Conservation (phyloP, 2,329 filamentous ascomycete genomes). For the Colletotrichum gloeosporioides region DNA sequence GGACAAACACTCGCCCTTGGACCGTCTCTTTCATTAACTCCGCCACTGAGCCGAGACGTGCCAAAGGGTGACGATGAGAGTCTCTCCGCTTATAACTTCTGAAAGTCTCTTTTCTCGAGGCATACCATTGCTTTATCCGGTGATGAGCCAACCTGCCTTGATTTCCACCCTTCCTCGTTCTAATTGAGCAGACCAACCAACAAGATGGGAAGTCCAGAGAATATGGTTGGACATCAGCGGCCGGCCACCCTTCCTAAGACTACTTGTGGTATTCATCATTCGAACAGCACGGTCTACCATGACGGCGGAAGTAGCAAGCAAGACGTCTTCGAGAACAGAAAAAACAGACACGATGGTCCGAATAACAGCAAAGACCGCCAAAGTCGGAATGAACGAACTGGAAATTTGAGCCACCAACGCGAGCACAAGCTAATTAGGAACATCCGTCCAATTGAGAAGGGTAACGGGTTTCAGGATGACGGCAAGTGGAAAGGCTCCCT, state of each 20-base stretch:
- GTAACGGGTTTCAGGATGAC: not conserved
- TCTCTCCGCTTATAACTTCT: not conserved
- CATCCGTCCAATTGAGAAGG: not conserved
- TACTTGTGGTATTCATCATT: not conserved
- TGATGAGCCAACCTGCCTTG: not conserved
- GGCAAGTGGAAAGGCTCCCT: not conserved
- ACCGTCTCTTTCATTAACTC: not conserved
- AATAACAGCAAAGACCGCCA: not conserved
- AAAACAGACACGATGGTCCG: not conserved
- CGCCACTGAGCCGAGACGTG: not conserved
- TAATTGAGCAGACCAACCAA: not conserved
- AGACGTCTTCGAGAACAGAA: not conserved
- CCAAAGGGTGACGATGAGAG: not conserved
- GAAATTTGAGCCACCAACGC: accelerated
- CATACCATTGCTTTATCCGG: not conserved
- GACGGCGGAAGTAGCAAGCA: not conserved
- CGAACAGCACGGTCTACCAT: not conserved
- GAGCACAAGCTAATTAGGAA: not conserved
- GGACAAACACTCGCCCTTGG: not conserved
- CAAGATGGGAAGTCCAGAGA: not conserved
- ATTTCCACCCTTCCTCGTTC: not conserved
- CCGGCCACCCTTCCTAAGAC: not conserved
- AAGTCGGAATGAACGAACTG: accelerated
- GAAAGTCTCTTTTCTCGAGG: not conserved
- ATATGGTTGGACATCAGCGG: not conserved